Evolutionary conservation across 495 filamentous ascomycete species (phyloP).

Genomic region (Talaromyces adpressus): DNA sequence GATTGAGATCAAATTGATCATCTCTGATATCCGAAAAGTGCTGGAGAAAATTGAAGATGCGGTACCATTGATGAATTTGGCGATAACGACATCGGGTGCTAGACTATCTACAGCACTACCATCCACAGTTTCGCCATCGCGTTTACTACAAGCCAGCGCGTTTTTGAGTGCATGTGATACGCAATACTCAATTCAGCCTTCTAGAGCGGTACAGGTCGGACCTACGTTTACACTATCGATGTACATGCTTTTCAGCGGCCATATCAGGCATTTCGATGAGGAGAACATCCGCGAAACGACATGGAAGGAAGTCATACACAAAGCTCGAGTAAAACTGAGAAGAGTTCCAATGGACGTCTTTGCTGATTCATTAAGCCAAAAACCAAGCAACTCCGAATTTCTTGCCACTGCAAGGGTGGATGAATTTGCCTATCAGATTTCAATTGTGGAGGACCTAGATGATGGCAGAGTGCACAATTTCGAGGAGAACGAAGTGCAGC

Average conservation of each 20-base stretch:
- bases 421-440: slow-evolving; percentile 83
- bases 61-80: slow-evolving; percentile 88
- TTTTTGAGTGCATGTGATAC: slow-evolving; percentile 85
- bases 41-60: slow-evolving; percentile 82
- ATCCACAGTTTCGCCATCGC: slow-evolving; percentile 79
- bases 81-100: slow-evolving; percentile 91
- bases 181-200: slow-evolving; percentile 62
- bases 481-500: slow-evolving; percentile 56
- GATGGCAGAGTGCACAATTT: slow-evolving; percentile 83
- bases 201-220: slow-evolving; percentile 71
- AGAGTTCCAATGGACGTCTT: slow-evolving; percentile 44
- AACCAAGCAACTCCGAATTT: slow-evolving; percentile 23
- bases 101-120: slow-evolving; percentile 73
- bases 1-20: slow-evolving; percentile 61
- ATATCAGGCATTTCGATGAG: slow-evolving; percentile 59
- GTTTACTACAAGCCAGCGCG: slow-evolving; percentile 88
- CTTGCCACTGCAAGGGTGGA: slow-evolving; percentile 45
- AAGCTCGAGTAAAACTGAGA: slow-evolving; percentile 75
- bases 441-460: slow-evolving; percentile 87
- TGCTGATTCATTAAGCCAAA: slow-evolving; percentile 15
- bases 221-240: slow-evolving; percentile 82
- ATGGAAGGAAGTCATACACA: slow-evolving; percentile 98
- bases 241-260: slow-evolving; percentile 93
- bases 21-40: slow-evolving; percentile 68
- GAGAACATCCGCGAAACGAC: slow-evolving; percentile 65